These are phyloP conservation scores for Chalciporus pseudorubinellus DNA, from an alignment of 768 basidiomycete genomes.

Conservation along the genomic window DNA sequence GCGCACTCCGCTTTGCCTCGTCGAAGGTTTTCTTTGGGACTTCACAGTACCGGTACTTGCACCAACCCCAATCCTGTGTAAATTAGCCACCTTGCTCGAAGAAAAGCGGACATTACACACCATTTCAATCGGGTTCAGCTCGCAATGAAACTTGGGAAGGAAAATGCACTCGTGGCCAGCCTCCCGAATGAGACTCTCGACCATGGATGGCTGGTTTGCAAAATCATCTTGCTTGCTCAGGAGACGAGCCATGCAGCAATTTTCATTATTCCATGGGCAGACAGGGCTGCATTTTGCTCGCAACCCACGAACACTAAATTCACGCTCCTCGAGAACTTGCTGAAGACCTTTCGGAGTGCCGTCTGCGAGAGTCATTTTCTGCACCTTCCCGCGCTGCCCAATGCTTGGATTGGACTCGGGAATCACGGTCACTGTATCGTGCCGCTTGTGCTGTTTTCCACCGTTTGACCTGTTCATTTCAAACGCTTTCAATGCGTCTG, in stretches of 20 bases:
- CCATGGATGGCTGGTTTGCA: constrained; percentile 16
- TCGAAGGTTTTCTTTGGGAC: constrained; percentile 25
- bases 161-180: constrained; percentile 32
- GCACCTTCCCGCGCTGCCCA: constrained; percentile 11
- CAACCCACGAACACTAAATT: constrained; percentile 35
- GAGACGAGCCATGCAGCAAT: constrained; percentile 28
- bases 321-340: constrained; percentile 30
- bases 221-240: constrained; percentile 32
- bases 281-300: constrained; percentile 34
- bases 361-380: constrained; percentile 35
- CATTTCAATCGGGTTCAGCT: constrained; percentile 6
- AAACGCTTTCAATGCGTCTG: constrained; percentile 24
- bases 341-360: constrained; percentile 23
- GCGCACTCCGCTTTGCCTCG: constrained; percentile 27
- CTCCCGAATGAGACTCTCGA: constrained; percentile 17
- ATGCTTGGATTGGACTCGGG: constrained; percentile 16
- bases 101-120: too few relatives aligned
- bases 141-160: constrained; percentile 13
- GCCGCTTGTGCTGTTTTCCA: constrained; percentile 19
- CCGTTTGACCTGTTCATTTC: constrained; percentile 28
- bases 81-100: too few relatives aligned
- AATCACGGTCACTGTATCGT: constrained; percentile 10
- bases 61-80: constrained; percentile 23
- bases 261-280: constrained; percentile 15
- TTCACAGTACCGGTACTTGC: constrained; percentile 20